Evolutionary conservation across 177 flowering plant genomes (phyloP), one percentile per base, ranked within the genome.

Genomic region (Vitis hybrid): DNA sequence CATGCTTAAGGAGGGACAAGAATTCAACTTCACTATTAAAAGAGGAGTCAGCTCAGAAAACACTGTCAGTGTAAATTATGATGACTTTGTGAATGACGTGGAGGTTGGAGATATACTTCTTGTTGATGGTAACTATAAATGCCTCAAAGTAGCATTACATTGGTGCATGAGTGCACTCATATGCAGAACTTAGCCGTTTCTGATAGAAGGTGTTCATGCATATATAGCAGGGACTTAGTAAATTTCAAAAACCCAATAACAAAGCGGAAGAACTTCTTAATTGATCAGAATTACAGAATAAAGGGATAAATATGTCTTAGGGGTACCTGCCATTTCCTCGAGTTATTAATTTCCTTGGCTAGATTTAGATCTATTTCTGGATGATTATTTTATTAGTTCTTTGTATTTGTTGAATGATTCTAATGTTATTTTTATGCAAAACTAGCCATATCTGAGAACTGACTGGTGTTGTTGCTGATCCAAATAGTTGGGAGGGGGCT

Each of bases 51-150:
- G 87, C 85, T 69, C 88, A 52, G 89, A 86, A 18, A 74, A 91
- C 78, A 91, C 93, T 71, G 97, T 94, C 48, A 91, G 98, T 81
- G 99, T 94, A 62, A 94, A 94, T 74, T 94, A 94, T 79, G 99
- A 94, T 70, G 99, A 89, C 77, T 94, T 94, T 78, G 86, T 94
- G 69, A 90, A 88, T 81, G 99, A 94, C 83, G 98, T 94, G 64
- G 99, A 89, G 71, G 88, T 65, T 73, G 98, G 97, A 21, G 99
- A 94, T 76, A 86, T 73, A 18, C 78, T 94, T 29, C 83, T 94
- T 56, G 97, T 94, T 78, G 99, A 94, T 85, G 99, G 99, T 94
- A 80, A 83, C 88, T 68, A 45, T 56, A 11, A 22, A 60, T 31
- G 18, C 60, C 45, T 53, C 33, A n/a, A 1, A n/a, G 4, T 51